A percentile compares a stretch with the other conserved stretches of the same genome.
phyloP scores from a whole-genome alignment of 108 stramenopile species.

The Stephanodiscus triporus region DNA sequence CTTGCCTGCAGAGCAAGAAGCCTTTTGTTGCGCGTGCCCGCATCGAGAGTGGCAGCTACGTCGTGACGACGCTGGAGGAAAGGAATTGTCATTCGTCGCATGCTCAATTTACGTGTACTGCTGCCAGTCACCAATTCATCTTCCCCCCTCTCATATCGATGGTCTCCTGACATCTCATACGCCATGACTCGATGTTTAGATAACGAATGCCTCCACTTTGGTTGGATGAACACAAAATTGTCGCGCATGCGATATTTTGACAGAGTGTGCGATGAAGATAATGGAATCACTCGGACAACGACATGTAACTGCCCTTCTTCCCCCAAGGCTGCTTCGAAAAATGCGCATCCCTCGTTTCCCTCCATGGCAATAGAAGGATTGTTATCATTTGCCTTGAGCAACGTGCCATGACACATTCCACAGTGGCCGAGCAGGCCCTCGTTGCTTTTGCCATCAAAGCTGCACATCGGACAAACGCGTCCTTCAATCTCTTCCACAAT shows the following conservation, averaged over 20 bases:
- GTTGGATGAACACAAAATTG: constrained; percentile 21
- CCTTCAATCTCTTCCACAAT: constrained; percentile 21
- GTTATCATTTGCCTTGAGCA: constrained; percentile 2
- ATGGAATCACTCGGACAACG: constrained; percentile 17
- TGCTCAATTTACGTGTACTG: neutral
- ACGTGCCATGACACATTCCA: constrained; percentile 26
- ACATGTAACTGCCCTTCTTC: constrained; percentile 34
- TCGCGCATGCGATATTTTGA: neutral
- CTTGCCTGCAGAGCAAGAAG: constrained; percentile 22
- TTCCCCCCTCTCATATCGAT: neutral
- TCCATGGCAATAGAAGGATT: neutral
- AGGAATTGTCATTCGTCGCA: neutral
- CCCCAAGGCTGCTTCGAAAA: constrained; percentile 23
- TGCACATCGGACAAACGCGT: constrained; percentile 33
- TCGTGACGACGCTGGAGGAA: constrained; percentile 16
- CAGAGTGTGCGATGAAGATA: constrained; percentile 6
- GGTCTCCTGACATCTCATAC: neutral
- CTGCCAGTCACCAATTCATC: neutral
- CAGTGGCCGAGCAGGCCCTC: constrained; percentile 31
- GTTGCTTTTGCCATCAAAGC: constrained; percentile 25
- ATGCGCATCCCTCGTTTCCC: constrained; percentile 6
- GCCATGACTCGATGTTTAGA: neutral
- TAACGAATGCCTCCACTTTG: neutral
- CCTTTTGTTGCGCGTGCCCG: constrained; percentile 6
- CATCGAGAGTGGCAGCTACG: constrained; percentile 14